Conservation (phyloP, 441 rosid genomes). For the Adansonia rubrostipa region DNA sequence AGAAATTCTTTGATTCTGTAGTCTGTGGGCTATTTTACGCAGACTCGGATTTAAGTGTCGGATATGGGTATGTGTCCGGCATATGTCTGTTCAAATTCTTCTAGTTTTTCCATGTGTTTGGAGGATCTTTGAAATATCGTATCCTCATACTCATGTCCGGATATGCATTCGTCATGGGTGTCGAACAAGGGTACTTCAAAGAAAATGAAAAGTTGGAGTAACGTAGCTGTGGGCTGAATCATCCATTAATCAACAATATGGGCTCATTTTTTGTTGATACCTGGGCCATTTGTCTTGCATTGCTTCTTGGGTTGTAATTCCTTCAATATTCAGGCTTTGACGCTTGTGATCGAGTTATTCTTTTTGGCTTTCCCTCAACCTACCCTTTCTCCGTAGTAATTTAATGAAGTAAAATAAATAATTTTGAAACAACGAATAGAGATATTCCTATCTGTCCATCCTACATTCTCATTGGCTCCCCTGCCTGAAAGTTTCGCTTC, state of each 20-base stretch:
- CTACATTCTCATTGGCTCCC: background rate
- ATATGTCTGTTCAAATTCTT: too few relatives aligned
- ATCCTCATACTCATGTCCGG: too few relatives aligned
- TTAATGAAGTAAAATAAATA: background rate
- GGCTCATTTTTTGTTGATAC: constrained; percentile 1
- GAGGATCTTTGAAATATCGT: too few relatives aligned
- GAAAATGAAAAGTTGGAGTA: background rate
- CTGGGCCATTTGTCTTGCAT: background rate
- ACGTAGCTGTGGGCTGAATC: background rate
- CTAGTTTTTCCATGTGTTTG: too few relatives aligned
- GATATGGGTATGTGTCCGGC: too few relatives aligned
- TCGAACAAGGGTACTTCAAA: background rate
- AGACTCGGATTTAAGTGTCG: too few relatives aligned
- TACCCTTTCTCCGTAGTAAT: background rate
- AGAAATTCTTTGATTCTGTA: background rate
- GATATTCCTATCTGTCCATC: background rate
- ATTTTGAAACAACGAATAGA: background rate
- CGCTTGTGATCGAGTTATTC: background rate
- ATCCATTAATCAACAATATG: background rate
- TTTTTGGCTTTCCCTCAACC: background rate
- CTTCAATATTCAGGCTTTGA: background rate
- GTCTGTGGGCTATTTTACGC: background rate
- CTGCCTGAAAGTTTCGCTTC: background rate
- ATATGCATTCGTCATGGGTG: too few relatives aligned
- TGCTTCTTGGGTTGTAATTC: constrained; percentile 12